phyloP scores from a whole-genome alignment of 2,329 filamentous ascomycete species.

The Epichloe sibirici region DNA sequence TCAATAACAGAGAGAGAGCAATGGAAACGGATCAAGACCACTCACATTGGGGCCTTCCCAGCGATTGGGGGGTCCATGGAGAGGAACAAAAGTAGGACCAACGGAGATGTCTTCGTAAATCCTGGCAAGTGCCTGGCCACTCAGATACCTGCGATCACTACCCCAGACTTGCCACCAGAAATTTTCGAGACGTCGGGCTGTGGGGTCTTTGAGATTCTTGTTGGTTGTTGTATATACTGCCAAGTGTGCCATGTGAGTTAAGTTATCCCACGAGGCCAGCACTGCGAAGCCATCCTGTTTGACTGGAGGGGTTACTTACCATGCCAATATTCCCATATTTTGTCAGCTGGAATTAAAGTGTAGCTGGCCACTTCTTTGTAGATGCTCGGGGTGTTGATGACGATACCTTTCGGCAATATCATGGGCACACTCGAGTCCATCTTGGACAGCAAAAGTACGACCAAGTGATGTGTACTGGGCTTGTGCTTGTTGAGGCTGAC shows the following conservation, averaged over 20 bases:
- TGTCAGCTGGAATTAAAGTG: conserved; percentile 35
- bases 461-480: not conserved
- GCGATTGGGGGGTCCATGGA: conserved; percentile 39
- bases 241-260: not conserved
- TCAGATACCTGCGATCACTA: conserved; percentile 40
- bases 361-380: conserved; percentile 43
- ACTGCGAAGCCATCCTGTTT: not conserved
- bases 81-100: conserved; percentile 43
- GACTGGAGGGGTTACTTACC: conserved; percentile 26
- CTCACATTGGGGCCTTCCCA: conserved; percentile 38
- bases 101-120: conserved; percentile 46
- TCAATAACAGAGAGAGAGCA: not conserved
- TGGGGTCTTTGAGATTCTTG: conserved; percentile 47
- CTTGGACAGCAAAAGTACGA: not conserved
- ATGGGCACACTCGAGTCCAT: conserved; percentile 27
- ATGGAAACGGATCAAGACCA: conserved; percentile 6
- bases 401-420: conserved; percentile 45
- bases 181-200: conserved; percentile 48
- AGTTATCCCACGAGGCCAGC: not conserved
- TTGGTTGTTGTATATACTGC: conserved; percentile 50
- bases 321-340: conserved; percentile 44
- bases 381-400: conserved; percentile 39
- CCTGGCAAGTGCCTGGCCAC: conserved; percentile 39
- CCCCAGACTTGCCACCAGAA: conserved; percentile 58
- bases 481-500: not conserved